A percentile compares a stretch with the other conserved stretches of the same genome.
These are phyloP conservation scores for Macrolepiota albuminosa DNA, from an alignment of 768 basidiomycete genomes.

Conservation along the genomic window DNA sequence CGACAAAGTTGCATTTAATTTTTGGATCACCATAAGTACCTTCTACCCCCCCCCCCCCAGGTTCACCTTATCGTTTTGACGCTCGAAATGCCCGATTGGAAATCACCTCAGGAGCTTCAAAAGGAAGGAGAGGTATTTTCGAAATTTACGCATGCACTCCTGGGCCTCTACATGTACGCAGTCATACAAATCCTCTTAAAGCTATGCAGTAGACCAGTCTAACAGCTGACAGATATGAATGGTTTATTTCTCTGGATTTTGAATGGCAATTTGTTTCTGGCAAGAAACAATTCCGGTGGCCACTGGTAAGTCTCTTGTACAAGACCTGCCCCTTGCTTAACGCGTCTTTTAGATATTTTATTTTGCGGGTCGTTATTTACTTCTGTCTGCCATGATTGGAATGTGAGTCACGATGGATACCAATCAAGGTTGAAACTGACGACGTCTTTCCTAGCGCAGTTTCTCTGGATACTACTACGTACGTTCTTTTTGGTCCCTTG, in stretches of 20 bases:
- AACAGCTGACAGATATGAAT: constrained; percentile 49
- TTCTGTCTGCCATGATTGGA: constrained; percentile 62
- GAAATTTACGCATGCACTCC: constrained; percentile 52
- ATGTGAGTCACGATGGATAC: constrained; percentile 41
- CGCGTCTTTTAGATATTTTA: constrained; percentile 48
- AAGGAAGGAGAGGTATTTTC: constrained; percentile 40
- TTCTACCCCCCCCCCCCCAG: not conserved
- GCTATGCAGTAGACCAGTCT: not conserved
- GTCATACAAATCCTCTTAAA: not conserved
- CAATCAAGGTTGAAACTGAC: not conserved
- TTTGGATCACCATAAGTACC: not conserved
- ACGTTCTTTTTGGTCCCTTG: constrained; percentile 6
- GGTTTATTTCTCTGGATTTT: constrained; percentile 55
- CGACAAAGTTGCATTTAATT: not conserved
- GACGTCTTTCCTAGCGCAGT: constrained; percentile 34
- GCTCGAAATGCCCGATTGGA: constrained; percentile 49
- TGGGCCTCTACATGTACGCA: constrained; percentile 53
- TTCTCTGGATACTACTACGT: constrained; percentile 46
- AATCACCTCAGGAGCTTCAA: constrained; percentile 39
- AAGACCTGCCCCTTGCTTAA: not conserved
- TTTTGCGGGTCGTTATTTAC: constrained; percentile 59
- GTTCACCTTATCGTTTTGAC: not conserved
- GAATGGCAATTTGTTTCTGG: constrained; percentile 59
- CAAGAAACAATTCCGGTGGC: constrained; percentile 59
- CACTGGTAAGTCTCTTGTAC: constrained; percentile 42